Evolutionary conservation across 306 rosid genomes (phyloP), one percentile per base, ranked within the genome.

Genomic region (Acmispon strigosus): DNA sequence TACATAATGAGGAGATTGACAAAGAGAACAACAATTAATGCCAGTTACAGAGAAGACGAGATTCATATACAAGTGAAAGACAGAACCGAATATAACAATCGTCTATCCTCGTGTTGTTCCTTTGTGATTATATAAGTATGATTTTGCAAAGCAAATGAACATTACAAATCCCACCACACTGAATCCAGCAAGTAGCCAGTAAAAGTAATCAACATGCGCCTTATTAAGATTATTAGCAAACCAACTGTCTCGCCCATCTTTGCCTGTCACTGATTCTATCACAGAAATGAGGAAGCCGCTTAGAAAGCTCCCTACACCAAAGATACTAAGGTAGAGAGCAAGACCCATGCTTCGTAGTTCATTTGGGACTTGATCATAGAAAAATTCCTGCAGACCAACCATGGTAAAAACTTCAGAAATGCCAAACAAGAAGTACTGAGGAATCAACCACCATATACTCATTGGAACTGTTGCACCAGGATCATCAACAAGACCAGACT

Each of bases 311-410:
- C 92, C 97, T 1, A 88, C 74, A 3, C 96, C 96, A 39, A 85
- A 56, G 43, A 88, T 85, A 55, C 92, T 86, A 27, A 84, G 69
- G 73, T 80, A 86, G 7, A 88, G 81, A 22, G 92, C 86, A 18
- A 88, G 83, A 41, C 96, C 97, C 16, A 88, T 47, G 61, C 97
- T 91, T 73, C 87, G 76, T 39, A 88, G 36, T 69, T 87, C 92
- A 44, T 42, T 60, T 43, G 96, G 96, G 24, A 85, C 86, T 62
- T 88, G 97, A 54, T 86, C 91, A 45, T 91, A 88, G 76, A 91
- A 91, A 67, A 88, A 88, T 59, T 91, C 97, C 64, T 91, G 91
- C 19, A 91, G 78, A 41, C 96, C 97, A 44, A 91, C 86, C 86
- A 88, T 71, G 2, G 88, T 84, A 74, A 91, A 86, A 62, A 74